Evolutionary conservation across 306 rosid species (phyloP).

Genomic region (Rosa lucieae): DNA sequence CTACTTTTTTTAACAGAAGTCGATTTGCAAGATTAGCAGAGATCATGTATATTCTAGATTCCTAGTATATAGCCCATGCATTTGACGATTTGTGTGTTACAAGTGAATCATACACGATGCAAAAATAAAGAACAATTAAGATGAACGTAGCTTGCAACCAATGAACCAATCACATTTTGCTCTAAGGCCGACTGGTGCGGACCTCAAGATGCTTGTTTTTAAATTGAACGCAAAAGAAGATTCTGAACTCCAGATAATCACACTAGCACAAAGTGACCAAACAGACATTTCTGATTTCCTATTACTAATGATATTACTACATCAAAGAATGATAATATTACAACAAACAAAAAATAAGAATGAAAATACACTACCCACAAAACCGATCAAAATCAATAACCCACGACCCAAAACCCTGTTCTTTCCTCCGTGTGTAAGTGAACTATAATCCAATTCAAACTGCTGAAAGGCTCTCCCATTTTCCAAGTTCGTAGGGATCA

Average conservation of each 20-base stretch:
- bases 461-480: slow-evolving; percentile 94
- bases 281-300: slow-evolving; percentile 10
- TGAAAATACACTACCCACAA: slow-evolving; percentile 25
- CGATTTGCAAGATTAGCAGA: too few relatives aligned
- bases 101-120: neutral
- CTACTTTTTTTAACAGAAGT: too few relatives aligned
- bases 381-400: slow-evolving; percentile 31
- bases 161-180: neutral
- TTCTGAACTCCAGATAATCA: neutral
- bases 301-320: slow-evolving; percentile 8
- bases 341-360: slow-evolving; percentile 35
- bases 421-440: neutral
- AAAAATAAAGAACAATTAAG: neutral
- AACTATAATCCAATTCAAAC: slow-evolving; percentile 36
- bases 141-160: neutral
- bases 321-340: slow-evolving; percentile 39
- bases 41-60: too few relatives aligned
- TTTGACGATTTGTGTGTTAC: neutral
- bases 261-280: neutral
- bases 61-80: too few relatives aligned
- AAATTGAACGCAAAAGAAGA: neutral
- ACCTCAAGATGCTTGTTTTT: neutral
- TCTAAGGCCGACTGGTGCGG: neutral
- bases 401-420: slow-evolving; percentile 4
- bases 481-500: slow-evolving; percentile 87